Evolutionary conservation across 495 filamentous ascomycete genomes (phyloP).

Genomic region (Aspergillus egyptiacus): DNA sequence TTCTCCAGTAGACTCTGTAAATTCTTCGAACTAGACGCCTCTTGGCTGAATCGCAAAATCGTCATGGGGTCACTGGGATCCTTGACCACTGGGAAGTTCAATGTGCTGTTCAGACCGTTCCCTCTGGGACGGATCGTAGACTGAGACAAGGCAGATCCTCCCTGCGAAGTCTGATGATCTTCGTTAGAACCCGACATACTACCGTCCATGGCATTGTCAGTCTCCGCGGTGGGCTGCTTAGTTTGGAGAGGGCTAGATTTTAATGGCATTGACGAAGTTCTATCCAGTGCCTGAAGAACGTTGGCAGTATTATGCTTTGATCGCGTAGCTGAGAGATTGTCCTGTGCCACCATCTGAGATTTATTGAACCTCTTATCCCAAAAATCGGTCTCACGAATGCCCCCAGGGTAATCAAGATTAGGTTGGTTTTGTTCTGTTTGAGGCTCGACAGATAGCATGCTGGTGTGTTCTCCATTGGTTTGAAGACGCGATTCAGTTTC

Average conservation of each 20-base stretch:
- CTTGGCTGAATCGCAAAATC: constrained; percentile 62
- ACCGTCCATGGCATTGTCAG: not conserved
- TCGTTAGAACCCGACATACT: not conserved
- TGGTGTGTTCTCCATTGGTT: not conserved
- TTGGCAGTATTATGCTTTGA: not conserved
- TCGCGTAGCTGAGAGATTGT: constrained; percentile 22
- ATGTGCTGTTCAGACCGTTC: constrained; percentile 26
- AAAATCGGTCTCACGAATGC: not conserved
- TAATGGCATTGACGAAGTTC: not conserved
- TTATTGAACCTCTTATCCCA: constrained; percentile 12
- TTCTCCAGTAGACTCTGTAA: constrained; percentile 23
- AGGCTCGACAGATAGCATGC: not conserved
- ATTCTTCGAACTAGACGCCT: constrained; percentile 39
- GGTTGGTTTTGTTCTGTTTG: not conserved
- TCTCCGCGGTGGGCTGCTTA: not conserved
- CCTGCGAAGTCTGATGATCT: constrained; percentile 14
- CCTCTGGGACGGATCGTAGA: constrained; percentile 23
- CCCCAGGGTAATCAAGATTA: not conserved
- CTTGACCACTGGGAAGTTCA: constrained; percentile 75
- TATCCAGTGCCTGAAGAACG: not conserved
- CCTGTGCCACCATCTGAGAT: not conserved
- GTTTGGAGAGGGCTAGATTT: not conserved
- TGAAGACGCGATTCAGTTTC: constrained; percentile 4
- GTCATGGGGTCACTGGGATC: constrained; percentile 64
- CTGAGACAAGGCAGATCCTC: constrained; percentile 23